Base-by-base conservation (phyloP, 129 eudicot genomes). In the Chrysanthemum lavandulifolium region DNA sequence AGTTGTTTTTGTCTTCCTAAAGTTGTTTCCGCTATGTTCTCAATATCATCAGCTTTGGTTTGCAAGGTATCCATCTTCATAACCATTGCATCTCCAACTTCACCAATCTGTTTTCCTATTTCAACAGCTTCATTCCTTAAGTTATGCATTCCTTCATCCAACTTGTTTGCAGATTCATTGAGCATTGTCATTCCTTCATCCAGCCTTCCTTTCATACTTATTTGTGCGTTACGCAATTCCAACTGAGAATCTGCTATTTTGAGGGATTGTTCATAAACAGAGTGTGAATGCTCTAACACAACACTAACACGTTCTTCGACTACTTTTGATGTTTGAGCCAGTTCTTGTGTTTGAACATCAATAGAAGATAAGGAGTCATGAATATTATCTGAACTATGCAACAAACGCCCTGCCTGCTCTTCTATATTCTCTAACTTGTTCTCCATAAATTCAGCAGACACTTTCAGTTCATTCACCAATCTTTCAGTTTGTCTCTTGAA, bases 401-500 rank as follows among this genome's bases (percentile, higher is more conserved):
- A 68, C 13, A 89, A 33, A n/a, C 69, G 68, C 15, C 82, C 88
- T 11, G 88, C 87, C 49, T 81, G 86, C 27, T 82, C 84, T 80
- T 87, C 87, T 10, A 92, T 85, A 31, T 51, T 82, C 31, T 75
- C 84, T 63, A 92, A 56, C 40, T 83, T 87, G 5, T 15, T 73
- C 56, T 92, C 98, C 15, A 90, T 88, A 62, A 53, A 75, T 78
- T 89, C 91, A 6, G 98, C 90, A 6, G 95, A 66, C 19, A 19
- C 68, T 77, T 87, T 87, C 0, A 92, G 81, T 65, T 87, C 95
- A 69, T 87, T 89, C 65, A 92, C 96, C 67, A 89, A 65, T 66
- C 87, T 80, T 84, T 92, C 95, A 11, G 92, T 85, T 73, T 85
- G 88, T 49, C 72, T 67, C 85, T 81, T 92, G 76, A 92, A 92